Conservation (phyloP, 176 grass and related monocot species). For the Tillandsia fasciculata region DNA sequence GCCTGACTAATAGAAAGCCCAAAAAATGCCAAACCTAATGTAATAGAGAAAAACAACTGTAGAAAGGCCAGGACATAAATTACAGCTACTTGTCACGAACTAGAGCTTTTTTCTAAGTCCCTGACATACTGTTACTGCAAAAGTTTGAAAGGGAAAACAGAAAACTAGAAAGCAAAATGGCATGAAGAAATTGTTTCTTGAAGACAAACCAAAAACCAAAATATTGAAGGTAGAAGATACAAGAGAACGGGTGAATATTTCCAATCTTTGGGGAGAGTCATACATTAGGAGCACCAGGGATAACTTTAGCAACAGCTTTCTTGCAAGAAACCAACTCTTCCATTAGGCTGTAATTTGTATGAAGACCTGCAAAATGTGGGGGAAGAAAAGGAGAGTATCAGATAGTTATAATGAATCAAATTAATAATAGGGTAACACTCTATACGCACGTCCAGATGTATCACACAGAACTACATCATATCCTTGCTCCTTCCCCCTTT, state of each 20-base stretch:
- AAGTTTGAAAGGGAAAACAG: no score
- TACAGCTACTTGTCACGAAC: no score
- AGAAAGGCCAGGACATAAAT: no score
- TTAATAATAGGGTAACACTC: conserved; percentile 8
- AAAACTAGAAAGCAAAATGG: no score
- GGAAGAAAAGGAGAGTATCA: neutral
- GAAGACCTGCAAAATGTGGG: conserved; percentile 50
- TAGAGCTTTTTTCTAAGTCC: no score
- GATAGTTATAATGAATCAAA: neutral
- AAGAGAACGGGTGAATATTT: neutral
- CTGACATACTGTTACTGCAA: no score
- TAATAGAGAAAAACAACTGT: no score
- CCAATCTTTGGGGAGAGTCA: neutral
- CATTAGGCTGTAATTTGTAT: conserved; percentile 97
- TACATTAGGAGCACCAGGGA: conserved; percentile 90
- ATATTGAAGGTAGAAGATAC: no score
- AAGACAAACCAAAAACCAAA: no score
- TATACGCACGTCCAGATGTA: conserved; percentile 87
- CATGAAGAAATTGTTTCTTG: no score
- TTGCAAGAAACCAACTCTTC: conserved; percentile 87
- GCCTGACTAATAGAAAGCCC: no score
- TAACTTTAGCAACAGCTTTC: conserved; percentile 71
- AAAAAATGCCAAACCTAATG: no score
- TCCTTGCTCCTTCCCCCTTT: conserved; percentile 64
- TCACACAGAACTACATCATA: conserved; percentile 92